A percentile compares a stretch with the other conserved stretches of the same genome.
Evolutionary conservation across 139 green algal species (phyloP).

Genomic region (Tetradesmus lagerheimii): DNA sequence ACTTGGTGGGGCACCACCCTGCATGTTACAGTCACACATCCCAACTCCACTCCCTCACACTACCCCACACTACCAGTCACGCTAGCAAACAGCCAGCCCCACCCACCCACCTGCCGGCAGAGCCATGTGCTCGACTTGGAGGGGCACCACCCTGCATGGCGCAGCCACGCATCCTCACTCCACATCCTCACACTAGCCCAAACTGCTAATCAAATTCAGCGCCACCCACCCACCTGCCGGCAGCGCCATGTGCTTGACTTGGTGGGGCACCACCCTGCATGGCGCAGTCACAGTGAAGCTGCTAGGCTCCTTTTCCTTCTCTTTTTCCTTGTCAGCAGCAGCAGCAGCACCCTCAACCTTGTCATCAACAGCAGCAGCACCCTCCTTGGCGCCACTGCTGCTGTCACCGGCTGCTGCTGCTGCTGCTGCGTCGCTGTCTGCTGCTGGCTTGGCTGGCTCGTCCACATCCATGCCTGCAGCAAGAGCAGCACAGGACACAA

Average conservation of each 20-base stretch:
- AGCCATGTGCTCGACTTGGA: too few species aligned
- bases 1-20: too few species aligned
- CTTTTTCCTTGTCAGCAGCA: conserved; percentile 47
- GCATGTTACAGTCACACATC: too few species aligned
- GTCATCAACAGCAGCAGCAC: conserved; percentile 4
- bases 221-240: conserved; percentile 26
- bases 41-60: too few species aligned
- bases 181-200: too few species aligned
- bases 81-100: too few species aligned
- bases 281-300: conserved; percentile 87
- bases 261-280: conserved; percentile 84
- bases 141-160: too few species aligned
- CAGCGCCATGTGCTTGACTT: conserved; percentile 78
- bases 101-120: too few species aligned
- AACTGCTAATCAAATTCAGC: too few species aligned
- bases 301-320: conserved; percentile 75
- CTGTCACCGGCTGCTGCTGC: neutral
- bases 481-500: neutral
- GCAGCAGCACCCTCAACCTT: conserved; percentile 42
- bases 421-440: conserved; percentile 49
- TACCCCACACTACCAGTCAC: too few species aligned
- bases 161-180: too few species aligned
- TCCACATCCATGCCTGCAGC: conserved; percentile 39
- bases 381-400: conserved; percentile 12
- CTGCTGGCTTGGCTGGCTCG: conserved; percentile 35